A percentile compares a stretch with the other conserved stretches of the same genome.
These are phyloP conservation scores for Puccinellia tenuiflora DNA, from an alignment of 176 grass and related monocot genomes.

Conservation along the genomic window DNA sequence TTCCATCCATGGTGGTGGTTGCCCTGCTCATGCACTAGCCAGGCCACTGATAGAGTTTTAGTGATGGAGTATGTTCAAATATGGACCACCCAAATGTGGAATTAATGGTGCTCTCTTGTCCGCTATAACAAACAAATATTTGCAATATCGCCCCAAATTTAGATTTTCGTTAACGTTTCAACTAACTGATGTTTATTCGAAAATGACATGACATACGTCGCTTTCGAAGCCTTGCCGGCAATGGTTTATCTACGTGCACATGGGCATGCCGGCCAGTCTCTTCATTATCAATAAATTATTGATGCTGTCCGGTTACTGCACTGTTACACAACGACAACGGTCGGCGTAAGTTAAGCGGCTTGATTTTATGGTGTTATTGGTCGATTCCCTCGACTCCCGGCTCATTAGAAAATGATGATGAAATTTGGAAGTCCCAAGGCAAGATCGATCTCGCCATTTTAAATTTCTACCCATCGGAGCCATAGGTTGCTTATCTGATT, in stretches of 20 bases:
- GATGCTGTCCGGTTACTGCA: neutral
- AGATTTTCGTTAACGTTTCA: neutral
- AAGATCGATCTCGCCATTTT: constrained; percentile 15
- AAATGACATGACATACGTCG: neutral
- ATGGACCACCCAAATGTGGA: neutral
- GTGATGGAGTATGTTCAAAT: neutral
- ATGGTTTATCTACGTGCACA: constrained; percentile 12
- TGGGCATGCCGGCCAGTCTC: constrained; percentile 17
- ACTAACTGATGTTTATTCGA: neutral
- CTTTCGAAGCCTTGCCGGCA: neutral
- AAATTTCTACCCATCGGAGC: neutral
- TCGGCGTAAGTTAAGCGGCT: neutral
- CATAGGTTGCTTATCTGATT: neutral
- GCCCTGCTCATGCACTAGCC: neutral
- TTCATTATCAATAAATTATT: neutral
- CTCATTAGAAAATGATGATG: neutral
- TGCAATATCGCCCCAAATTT: neutral
- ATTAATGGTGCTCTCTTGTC: neutral
- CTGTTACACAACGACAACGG: no score
- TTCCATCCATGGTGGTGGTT: neutral
- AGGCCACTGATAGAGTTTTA: neutral
- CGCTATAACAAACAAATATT: neutral
- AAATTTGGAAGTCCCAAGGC: neutral
- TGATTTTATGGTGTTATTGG: no score
- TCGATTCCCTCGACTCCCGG: neutral